Evolutionary conservation across 75 land plant genomes (phyloP).

Genomic region (Cryptomeria japonica): DNA sequence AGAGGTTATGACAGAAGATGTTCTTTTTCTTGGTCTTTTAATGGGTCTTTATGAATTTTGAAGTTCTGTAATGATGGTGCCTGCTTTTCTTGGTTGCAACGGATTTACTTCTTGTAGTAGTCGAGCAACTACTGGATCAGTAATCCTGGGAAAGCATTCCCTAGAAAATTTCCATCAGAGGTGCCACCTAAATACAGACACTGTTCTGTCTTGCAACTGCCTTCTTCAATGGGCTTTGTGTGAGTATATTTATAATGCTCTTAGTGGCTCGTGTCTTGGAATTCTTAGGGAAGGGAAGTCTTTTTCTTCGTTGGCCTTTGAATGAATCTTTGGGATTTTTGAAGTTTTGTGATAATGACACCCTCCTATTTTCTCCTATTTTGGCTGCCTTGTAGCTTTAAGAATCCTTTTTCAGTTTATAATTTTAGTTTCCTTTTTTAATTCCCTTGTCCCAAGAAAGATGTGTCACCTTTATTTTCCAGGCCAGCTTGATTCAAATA

Average conservation of each 20-base stretch:
- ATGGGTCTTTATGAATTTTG: neutral
- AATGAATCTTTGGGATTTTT: neutral
- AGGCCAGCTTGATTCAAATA: neutral
- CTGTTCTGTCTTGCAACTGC: neutral
- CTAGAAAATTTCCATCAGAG: neutral
- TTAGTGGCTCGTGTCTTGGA: neutral
- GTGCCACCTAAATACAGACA: neutral
- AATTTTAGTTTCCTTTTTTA: neutral
- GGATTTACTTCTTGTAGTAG: neutral
- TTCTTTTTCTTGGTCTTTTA: neutral
- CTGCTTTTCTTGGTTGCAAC: neutral
- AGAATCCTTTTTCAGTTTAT: neutral
- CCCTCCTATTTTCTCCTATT: neutral
- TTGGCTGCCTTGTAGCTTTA: neutral
- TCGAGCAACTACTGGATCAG: neutral
- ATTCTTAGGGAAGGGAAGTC: neutral
- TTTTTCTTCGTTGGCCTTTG: neutral
- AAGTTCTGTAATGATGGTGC: neutral
- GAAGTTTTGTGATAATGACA: neutral
- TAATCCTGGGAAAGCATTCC: too few relatives aligned
- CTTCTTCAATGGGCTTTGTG: neutral
- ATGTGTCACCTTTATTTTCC: neutral
- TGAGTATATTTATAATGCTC: neutral
- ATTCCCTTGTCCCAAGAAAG: neutral
- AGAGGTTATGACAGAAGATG: too few relatives aligned